These are phyloP conservation scores for Maudiozyma serrabonitensis DNA, from an alignment of 805 yeast species.

Conservation along the genomic window DNA sequence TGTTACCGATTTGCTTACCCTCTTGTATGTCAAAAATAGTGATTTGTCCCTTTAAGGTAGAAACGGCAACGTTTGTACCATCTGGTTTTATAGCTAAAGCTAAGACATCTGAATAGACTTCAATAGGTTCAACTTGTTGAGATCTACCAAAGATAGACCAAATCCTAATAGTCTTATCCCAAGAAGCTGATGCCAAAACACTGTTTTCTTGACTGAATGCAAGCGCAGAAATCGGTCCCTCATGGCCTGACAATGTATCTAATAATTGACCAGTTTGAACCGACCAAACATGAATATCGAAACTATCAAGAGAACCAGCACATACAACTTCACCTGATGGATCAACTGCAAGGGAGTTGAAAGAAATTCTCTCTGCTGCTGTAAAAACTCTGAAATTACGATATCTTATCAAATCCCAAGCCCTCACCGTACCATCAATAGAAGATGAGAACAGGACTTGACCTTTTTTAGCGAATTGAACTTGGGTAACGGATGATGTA, in stretches of 20 bases:
- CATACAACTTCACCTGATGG: constrained; percentile 95
- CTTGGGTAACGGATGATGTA: constrained; percentile 76
- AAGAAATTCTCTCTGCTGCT: constrained; percentile 80
- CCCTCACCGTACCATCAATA: constrained; percentile 91
- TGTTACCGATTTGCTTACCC: constrained; percentile 69
- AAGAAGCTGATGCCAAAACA: constrained; percentile 79
- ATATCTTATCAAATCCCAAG: constrained; percentile 90
- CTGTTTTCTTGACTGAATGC: constrained; percentile 75
- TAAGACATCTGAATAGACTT: constrained; percentile 73
- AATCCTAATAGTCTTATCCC: constrained; percentile 91
- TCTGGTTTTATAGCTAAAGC: constrained; percentile 83
- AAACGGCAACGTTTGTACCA: constrained; percentile 80
- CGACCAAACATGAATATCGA: constrained; percentile 91
- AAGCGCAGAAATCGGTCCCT: constrained; percentile 85
- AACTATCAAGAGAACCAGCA: constrained; percentile 86
- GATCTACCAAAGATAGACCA: constrained; percentile 90
- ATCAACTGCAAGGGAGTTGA: constrained; percentile 83
- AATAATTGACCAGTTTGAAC: constrained; percentile 90
- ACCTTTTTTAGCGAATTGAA: constrained; percentile 80
- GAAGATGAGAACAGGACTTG: constrained; percentile 88
- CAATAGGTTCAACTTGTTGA: constrained; percentile 84
- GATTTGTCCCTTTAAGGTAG: constrained; percentile 82
- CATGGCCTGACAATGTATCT: constrained; percentile 86
- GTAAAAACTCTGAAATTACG: constrained; percentile 93
- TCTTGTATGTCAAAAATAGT: constrained; percentile 73